Evolutionary conservation across 495 filamentous ascomycete species (phyloP).

Genomic region (Chaetomidium leptoderma): DNA sequence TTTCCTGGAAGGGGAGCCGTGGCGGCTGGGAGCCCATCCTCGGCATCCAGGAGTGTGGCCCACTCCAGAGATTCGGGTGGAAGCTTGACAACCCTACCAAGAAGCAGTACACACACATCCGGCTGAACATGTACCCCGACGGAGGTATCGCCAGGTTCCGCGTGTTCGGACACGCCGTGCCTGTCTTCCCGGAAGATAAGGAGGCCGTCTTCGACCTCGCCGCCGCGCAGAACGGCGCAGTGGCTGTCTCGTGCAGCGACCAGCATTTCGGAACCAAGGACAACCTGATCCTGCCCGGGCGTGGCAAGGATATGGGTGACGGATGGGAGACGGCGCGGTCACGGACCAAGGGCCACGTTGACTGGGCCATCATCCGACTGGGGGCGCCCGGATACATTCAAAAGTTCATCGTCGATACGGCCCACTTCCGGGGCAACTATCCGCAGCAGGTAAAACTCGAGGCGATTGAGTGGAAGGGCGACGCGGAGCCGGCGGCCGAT

Average conservation of each 20-base stretch:
- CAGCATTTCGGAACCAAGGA: constrained; percentile 81
- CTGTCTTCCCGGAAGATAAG: constrained; percentile 59
- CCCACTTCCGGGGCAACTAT: constrained; percentile 87
- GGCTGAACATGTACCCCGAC: constrained; percentile 87
- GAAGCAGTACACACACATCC: constrained; percentile 77
- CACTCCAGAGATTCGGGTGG: constrained; percentile 75
- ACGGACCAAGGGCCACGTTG: constrained; percentile 68
- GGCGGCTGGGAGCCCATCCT: constrained; percentile 72
- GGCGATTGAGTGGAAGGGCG: constrained; percentile 53
- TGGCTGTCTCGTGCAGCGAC: constrained; percentile 72
- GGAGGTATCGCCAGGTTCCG: constrained; percentile 88
- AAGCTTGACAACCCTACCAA: constrained; percentile 53
- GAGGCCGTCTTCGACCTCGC: constrained; percentile 74
- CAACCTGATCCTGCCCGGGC: constrained; percentile 78
- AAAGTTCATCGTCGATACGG: constrained; percentile 77
- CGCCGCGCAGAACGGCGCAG: constrained; percentile 74
- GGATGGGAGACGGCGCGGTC: constrained; percentile 91
- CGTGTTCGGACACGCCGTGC: constrained; percentile 72
- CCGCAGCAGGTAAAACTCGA: constrained; percentile 72
- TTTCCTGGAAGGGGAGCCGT: constrained; percentile 51
- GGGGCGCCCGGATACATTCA: constrained; percentile 67
- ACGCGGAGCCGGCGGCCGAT: constrained; percentile 53
- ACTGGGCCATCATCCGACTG: constrained; percentile 80
- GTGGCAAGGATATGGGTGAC: constrained; percentile 89
- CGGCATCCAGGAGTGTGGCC: constrained; percentile 64